A percentile compares a stretch with the other conserved stretches of the same genome.
Evolutionary conservation across 2,329 filamentous ascomycete genomes (phyloP).

Genomic region (Fragosphaeria purpurea): DNA sequence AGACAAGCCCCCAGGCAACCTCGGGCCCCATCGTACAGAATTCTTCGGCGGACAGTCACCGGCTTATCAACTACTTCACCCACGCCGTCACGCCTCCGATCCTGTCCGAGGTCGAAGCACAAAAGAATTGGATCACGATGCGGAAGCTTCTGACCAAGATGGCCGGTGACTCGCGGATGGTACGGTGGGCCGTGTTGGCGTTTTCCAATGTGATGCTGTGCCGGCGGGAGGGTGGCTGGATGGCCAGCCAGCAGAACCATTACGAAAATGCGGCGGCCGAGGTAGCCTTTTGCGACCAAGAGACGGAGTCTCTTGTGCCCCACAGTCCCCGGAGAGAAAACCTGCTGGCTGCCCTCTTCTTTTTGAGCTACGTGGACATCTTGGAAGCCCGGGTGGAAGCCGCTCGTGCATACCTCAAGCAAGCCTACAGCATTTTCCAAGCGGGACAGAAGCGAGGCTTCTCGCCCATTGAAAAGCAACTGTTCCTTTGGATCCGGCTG

Average conservation of each 20-base stretch:
- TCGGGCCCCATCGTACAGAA: background rate
- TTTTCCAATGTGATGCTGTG: constrained; percentile 38
- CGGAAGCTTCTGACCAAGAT: constrained; percentile 37
- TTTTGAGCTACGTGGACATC: constrained; percentile 44
- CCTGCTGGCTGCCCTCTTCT: constrained; percentile 40
- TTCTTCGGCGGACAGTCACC: constrained; percentile 21
- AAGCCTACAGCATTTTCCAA: constrained; percentile 38
- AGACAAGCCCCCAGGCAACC: constrained; percentile 15
- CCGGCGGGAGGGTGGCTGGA: constrained; percentile 23
- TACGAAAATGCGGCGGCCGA: constrained; percentile 28
- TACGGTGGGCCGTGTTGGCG: constrained; percentile 37
- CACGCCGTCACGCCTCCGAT: constrained; percentile 41
- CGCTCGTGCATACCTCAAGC: constrained; percentile 39
- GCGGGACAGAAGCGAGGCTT: constrained; percentile 27
- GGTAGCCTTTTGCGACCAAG: constrained; percentile 15
- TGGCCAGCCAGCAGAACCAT: constrained; percentile 25
- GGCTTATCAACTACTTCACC: constrained; percentile 38
- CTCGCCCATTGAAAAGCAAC: constrained; percentile 31
- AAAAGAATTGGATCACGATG: constrained; percentile 40
- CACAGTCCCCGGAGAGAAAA: constrained; percentile 27
- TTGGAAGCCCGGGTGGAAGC: constrained; percentile 31
- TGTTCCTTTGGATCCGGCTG: constrained; percentile 45
- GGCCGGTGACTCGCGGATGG: constrained; percentile 35
- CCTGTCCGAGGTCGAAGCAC: constrained; percentile 41
- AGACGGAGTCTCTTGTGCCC: constrained; percentile 13